These are phyloP conservation scores for Ascomycota sp. DNA, from an alignment of 2,329 filamentous ascomycete species.

Conservation along the genomic window DNA sequence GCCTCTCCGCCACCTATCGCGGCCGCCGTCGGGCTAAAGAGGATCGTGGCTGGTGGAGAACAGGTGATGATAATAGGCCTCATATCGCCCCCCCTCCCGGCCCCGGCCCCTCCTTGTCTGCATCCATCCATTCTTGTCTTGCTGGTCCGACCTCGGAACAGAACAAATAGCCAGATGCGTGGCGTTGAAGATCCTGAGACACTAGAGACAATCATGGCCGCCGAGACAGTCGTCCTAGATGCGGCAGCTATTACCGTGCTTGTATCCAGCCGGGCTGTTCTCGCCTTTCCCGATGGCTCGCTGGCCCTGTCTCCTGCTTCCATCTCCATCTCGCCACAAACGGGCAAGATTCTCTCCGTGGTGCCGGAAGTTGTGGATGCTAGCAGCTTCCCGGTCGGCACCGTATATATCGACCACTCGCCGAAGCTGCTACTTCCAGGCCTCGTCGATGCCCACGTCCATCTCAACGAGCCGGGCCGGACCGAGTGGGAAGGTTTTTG, in stretches of 20 bases:
- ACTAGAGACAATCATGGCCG: too few relatives aligned
- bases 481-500: constrained; percentile 98
- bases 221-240: constrained; percentile 3
- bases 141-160: too few relatives aligned
- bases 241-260: constrained; percentile 43
- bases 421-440: constrained; percentile 74
- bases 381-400: constrained; percentile 51
- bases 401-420: constrained; percentile 64
- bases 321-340: constrained; percentile 53
- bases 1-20: too few relatives aligned
- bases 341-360: constrained; percentile 70
- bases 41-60: too few relatives aligned
- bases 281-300: constrained; percentile 45
- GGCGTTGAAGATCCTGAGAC: too few relatives aligned
- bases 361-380: constrained; percentile 52
- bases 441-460: constrained; percentile 89
- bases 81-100: too few relatives aligned
- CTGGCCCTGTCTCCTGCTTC: constrained; percentile 59
- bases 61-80: too few relatives aligned
- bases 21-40: too few relatives aligned
- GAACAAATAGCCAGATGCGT: too few relatives aligned
- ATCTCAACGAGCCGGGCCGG: constrained; percentile 88
- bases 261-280: constrained; percentile 63
- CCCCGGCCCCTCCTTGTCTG: too few relatives aligned
- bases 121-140: too few relatives aligned